Evolutionary conservation across 2,329 filamentous ascomycete genomes (phyloP).

Genomic region (Fusarium vanettenii): DNA sequence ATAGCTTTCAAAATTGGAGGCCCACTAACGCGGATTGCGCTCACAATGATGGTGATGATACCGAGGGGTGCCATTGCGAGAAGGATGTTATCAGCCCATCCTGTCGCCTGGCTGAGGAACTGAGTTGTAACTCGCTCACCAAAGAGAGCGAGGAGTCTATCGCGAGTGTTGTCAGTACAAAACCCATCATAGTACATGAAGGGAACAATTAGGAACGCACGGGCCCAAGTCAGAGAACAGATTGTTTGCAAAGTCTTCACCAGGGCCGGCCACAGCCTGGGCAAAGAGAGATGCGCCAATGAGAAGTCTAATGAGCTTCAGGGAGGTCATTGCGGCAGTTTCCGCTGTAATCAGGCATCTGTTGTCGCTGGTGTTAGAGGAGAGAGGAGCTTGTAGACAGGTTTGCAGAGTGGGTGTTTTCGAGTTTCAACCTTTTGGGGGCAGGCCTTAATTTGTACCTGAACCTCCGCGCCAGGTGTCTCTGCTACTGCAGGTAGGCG

Average conservation of each 20-base stretch:
- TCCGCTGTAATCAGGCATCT: not conserved
- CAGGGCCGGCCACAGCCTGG: not conserved
- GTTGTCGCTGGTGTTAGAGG: not conserved
- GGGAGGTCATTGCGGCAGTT: not conserved
- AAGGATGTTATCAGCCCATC: not conserved
- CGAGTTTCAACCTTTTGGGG: too few species aligned
- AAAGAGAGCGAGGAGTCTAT: not conserved
- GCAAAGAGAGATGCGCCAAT: not conserved
- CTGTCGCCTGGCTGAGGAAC: not conserved
- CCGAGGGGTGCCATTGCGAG: not conserved
- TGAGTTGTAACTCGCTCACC: not conserved
- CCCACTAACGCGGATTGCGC: not conserved
- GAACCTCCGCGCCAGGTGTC: not conserved
- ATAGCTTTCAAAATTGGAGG: not conserved
- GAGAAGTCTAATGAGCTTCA: not conserved
- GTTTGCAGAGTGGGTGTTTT: not conserved
- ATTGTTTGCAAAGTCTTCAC: not conserved
- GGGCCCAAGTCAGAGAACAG: not conserved
- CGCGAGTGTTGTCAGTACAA: not conserved
- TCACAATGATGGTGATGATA: not conserved
- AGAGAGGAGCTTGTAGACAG: not conserved
- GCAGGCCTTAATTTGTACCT: not conserved
- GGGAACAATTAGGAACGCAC: not conserved
- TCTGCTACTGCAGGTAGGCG: not conserved
- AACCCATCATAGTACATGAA: not conserved